A percentile compares a stretch with the other conserved stretches of the same genome.
Conservation (phyloP, 768 basidiomycete genomes). For the Kwoniella newhampshirensis region DNA sequence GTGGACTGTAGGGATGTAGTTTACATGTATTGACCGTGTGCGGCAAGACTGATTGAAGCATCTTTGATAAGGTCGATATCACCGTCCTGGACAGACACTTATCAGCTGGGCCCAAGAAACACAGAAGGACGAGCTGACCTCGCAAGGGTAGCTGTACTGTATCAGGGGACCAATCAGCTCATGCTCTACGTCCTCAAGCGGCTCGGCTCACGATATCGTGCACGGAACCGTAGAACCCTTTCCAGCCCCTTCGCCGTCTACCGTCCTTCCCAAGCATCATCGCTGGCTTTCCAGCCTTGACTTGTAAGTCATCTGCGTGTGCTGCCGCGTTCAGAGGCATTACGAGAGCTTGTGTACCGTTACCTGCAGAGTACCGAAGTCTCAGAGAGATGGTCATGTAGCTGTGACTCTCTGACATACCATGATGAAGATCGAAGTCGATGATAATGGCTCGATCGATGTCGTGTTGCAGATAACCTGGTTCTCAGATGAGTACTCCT, state of each 20-base stretch:
- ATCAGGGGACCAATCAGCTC: not conserved
- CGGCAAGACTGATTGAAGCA: constrained; percentile 75
- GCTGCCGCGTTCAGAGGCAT: constrained; percentile 92
- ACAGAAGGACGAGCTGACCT: constrained; percentile 58
- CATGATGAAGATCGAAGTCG: constrained; percentile 91
- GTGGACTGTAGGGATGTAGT: constrained; percentile 5
- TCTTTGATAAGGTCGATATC: constrained; percentile 75
- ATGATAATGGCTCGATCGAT: constrained; percentile 79
- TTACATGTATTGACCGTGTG: constrained; percentile 78
- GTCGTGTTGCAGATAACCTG: constrained; percentile 77
- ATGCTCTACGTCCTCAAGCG: not conserved
- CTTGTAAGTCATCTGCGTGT: constrained; percentile 63
- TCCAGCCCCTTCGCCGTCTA: constrained; percentile 53
- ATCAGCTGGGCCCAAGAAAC: too few species aligned
- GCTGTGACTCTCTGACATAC: too few species aligned
- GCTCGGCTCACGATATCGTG: constrained; percentile 67
- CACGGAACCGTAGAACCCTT: constrained; percentile 81
- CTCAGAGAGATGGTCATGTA: too few species aligned
- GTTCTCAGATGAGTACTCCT: not conserved
- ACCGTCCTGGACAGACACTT: constrained; percentile 68
- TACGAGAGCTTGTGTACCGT: constrained; percentile 87
- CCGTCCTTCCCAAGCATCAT: constrained; percentile 25
- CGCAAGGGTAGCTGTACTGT: constrained; percentile 70
- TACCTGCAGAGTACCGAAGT: constrained; percentile 57
- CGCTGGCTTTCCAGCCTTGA: constrained; percentile 50